These are phyloP conservation scores for Chlamydomonas reinhardtii DNA, from an alignment of 163 green algal genomes.

Conservation along the genomic window DNA sequence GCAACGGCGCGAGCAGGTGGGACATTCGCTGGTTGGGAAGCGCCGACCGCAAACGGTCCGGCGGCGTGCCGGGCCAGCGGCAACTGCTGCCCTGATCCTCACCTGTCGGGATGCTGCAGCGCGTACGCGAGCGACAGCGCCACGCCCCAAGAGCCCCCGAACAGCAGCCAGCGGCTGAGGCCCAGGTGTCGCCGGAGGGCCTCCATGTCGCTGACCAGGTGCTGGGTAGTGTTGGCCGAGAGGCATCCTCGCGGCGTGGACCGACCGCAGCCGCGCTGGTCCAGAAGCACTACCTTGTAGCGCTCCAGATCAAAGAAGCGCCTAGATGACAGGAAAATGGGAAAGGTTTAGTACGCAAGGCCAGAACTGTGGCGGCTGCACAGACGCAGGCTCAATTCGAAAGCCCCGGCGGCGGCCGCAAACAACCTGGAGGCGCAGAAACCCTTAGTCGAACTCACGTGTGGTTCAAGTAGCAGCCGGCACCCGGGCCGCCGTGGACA, in stretches of 20 bases:
- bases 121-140: conserved; percentile 70
- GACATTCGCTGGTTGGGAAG: no score
- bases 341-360: not conserved
- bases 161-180: conserved; percentile 67
- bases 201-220: conserved; percentile 76
- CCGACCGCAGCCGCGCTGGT: conserved; percentile 79
- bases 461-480: conserved; percentile 78
- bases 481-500: conserved; percentile 80
- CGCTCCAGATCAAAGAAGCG: conserved; percentile 77
- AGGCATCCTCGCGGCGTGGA: conserved; percentile 69
- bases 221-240: conserved; percentile 71
- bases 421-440: not conserved
- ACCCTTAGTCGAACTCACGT: conserved; percentile 49
- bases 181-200: conserved; percentile 61
- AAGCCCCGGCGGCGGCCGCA: not conserved
- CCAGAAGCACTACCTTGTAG: conserved; percentile 78
- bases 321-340: conserved; percentile 33
- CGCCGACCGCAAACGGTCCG: no score
- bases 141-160: conserved; percentile 75
- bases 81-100: not conserved
- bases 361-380: no score
- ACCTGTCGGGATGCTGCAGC: conserved; percentile 26
- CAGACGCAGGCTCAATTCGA: not conserved
- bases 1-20: no score
- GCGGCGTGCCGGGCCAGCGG: no score